Conservation (phyloP, 768 basidiomycete species). For the Tricholoma hemisulphureum region DNA sequence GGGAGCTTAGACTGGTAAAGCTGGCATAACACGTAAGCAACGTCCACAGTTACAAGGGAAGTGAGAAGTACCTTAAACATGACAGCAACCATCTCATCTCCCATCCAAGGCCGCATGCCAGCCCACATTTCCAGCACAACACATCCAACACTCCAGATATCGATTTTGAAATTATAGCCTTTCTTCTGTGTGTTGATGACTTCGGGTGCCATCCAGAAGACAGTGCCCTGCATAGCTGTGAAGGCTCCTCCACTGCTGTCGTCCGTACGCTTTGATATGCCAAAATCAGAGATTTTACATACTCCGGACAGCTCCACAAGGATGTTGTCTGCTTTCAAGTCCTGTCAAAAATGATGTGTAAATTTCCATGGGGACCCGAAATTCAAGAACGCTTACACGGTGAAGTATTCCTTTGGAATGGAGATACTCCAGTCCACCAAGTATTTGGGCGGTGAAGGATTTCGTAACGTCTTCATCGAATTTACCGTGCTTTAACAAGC, state of each 20-base stretch:
- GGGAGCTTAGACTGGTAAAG: constrained; percentile 81
- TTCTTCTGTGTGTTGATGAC: constrained; percentile 84
- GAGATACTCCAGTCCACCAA: constrained; percentile 88
- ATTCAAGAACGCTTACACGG: constrained; percentile 57
- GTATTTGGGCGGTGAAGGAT: constrained; percentile 89
- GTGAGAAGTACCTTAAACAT: constrained; percentile 81
- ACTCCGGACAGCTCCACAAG: constrained; percentile 88
- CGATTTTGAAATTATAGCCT: constrained; percentile 95
- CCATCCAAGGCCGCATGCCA: constrained; percentile 91
- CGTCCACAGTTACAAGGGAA: neutral
- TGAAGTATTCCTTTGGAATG: constrained; percentile 92
- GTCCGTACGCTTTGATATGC: constrained; percentile 94
- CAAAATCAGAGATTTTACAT: constrained; percentile 98
- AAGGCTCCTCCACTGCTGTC: constrained; percentile 81
- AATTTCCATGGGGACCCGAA: neutral
- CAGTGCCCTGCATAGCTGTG: constrained; percentile 95
- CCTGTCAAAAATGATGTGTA: constrained; percentile 43
- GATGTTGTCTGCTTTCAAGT: constrained; percentile 98
- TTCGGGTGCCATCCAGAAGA: constrained; percentile 99
- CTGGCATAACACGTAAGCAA: constrained; percentile 37
- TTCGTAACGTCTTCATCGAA: constrained; percentile 91
- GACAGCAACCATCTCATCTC: constrained; percentile 86
- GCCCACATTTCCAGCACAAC: constrained; percentile 99
- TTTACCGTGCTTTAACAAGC: constrained; percentile 87
- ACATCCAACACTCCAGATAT: constrained; percentile 99